A percentile compares a stretch with the other conserved stretches of the same genome.
Evolutionary conservation across 2,329 filamentous ascomycete species (phyloP).

Genomic region (Pseudogymnoascus sp.): DNA sequence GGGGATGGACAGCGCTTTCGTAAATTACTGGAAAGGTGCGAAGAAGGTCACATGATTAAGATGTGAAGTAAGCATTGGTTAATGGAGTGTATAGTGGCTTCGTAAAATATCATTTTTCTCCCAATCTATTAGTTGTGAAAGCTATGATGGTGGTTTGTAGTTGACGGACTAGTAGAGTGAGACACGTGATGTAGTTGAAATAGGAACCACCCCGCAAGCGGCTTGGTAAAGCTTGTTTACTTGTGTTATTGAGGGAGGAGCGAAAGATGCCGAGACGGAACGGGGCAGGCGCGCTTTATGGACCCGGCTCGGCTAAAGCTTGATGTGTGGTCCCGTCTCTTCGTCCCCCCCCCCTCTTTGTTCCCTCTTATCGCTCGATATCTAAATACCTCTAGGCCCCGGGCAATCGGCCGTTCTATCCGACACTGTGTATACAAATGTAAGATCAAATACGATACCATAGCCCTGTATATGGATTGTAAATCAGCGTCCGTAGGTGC

Average conservation of each 20-base stretch:
- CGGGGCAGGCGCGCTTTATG: background rate
- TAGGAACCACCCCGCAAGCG: background rate
- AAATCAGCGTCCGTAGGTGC: background rate
- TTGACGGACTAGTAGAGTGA: background rate
- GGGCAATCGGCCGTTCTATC: background rate
- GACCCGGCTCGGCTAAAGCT: constrained; percentile 3
- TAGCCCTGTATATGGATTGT: background rate
- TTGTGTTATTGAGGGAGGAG: background rate
- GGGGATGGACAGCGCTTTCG: background rate
- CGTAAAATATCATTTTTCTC: background rate
- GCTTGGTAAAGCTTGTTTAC: background rate
- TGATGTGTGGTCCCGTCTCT: background rate
- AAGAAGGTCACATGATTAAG: background rate
- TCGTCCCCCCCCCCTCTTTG: background rate
- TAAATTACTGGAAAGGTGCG: background rate
- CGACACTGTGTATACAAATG: background rate
- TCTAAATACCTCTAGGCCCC: background rate
- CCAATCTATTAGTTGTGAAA: background rate
- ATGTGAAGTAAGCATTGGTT: background rate
- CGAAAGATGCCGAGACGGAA: background rate
- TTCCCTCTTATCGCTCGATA: background rate
- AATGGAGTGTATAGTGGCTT: background rate
- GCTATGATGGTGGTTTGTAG: background rate
- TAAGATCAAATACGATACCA: background rate
- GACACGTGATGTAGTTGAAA: background rate